Conservation (phyloP, 2,329 filamentous ascomycete genomes). For the Aspergillus hiratsukae region DNA sequence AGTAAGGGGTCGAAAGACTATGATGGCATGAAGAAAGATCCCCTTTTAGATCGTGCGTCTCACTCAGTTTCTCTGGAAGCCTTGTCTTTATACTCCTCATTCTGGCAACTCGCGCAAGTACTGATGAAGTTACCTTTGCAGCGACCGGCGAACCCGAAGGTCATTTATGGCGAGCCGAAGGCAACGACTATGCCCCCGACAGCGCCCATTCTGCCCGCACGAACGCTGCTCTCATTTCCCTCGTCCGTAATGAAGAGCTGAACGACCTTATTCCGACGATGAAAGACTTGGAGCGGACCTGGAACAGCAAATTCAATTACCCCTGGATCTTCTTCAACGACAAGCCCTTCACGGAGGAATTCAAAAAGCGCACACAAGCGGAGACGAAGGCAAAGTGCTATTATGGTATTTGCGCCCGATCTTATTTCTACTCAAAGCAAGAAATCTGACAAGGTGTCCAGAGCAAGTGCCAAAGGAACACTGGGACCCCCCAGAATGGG, state of each 20-base stretch:
- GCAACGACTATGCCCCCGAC: conserved; percentile 72
- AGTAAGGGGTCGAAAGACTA: conserved; percentile 42
- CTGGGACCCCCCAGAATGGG: conserved; percentile 90
- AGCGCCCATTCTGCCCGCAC: conserved; percentile 75
- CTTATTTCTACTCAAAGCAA: conserved; percentile 11
- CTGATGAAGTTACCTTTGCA: conserved; percentile 37
- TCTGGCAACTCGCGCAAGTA: not conserved
- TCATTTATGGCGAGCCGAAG: conserved; percentile 65
- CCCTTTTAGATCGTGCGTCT: conserved; percentile 75
- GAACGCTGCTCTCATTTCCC: conserved; percentile 84
- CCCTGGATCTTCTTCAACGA: conserved; percentile 99
- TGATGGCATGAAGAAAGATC: conserved; percentile 69
- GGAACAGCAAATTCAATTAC: conserved; percentile 99
- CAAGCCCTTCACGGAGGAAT: conserved; percentile 85
- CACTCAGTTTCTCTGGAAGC: conserved; percentile 2
- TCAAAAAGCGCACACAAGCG: conserved; percentile 75
- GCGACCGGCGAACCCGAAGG: conserved; percentile 81
- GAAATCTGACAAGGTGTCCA: conserved; percentile 31
- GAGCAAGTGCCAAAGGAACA: conserved; percentile 91
- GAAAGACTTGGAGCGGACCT: conserved; percentile 85
- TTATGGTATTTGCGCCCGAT: conserved; percentile 59
- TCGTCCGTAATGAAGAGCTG: conserved; percentile 90
- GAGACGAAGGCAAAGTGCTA: conserved; percentile 82
- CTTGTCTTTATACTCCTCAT: not conserved
- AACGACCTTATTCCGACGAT: conserved; percentile 81